phyloP scores from a whole-genome alignment of 192 early-diverging fungal genomes.

The Coemansia sp. region DNA sequence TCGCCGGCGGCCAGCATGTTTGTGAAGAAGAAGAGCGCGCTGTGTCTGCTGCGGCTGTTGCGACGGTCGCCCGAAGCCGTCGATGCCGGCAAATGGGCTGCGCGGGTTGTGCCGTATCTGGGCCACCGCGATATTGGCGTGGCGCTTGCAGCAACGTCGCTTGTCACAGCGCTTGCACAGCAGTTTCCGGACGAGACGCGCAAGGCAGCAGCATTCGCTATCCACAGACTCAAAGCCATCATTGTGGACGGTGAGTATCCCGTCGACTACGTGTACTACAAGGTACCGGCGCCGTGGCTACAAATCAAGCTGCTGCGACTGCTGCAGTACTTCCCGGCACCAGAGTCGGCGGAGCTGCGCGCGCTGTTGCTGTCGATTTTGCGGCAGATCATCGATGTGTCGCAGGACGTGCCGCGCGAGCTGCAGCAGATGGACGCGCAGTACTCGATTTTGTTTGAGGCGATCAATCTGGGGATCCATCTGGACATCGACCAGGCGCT shows the following conservation, averaged over 20 bases:
- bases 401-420: constrained; percentile 90
- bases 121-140: constrained; percentile 92
- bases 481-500: constrained; percentile 85
- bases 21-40: constrained; percentile 95
- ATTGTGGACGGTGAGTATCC: constrained; percentile 82
- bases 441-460: constrained; percentile 96
- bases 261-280: constrained; percentile 94
- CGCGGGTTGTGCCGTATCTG: constrained; percentile 76
- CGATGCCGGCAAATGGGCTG: constrained; percentile 84
- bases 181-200: constrained; percentile 77
- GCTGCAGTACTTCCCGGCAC: constrained; percentile 93
- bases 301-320: constrained; percentile 94
- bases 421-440: constrained; percentile 98
- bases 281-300: constrained; percentile 96
- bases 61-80: constrained; percentile 89
- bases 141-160: constrained; percentile 74
- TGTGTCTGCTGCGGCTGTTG: constrained; percentile 87
- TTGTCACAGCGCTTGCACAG: constrained; percentile 91
- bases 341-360: constrained; percentile 64
- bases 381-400: constrained; percentile 78
- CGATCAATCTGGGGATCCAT: constrained; percentile 94
- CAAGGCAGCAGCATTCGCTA: constrained; percentile 74
- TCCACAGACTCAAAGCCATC: constrained; percentile 80
- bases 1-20: constrained; percentile 83
- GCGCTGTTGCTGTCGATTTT: constrained; percentile 71